Base-by-base conservation (phyloP, 805 yeast genomes). In the Sungouiella blattae region DNA sequence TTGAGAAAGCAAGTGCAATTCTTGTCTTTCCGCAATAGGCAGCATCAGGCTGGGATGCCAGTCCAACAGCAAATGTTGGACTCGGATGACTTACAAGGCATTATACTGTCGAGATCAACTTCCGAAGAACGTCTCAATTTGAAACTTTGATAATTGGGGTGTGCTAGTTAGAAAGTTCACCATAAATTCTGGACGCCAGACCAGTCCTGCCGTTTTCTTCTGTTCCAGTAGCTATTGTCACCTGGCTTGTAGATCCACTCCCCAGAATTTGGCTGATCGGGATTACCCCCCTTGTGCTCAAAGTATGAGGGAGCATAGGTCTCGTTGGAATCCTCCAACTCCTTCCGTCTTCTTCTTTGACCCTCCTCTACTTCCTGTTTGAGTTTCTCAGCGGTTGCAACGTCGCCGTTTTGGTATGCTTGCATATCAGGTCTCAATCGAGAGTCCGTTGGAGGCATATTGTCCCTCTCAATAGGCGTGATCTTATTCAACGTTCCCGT, bases 381-480 rank as follows among this genome's bases (percentile, higher is more conserved):
- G 43, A 77, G 44, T 1, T 43, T 49, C 55, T 91, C 97, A 0
- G 98, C 96, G 35, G 68, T 60, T 14, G 78, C 86, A 8, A 81
- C 62, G 15, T 78, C 65, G 2, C 88, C 93, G 12, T 71, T 55
- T 53, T 87, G 95, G 48, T 87, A 87, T 2, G 67, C 59, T 28
- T 75, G 65, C 52, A 87, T 77, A 57, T 93, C 98, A 0, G 97
- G 98, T 53, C 98, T 75, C 29, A 80, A 60, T 52, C 98, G 76
- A 6, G 96, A 84, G 57, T 93, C 98, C 0, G 93, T 86, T 3
- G 89, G 89, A 5, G 97, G 83, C 26, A 89, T 48, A 2, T 59
- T 35, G 2, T 66, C 83, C 18, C 70, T 43, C 53, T 91, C 97
- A 11, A 91, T 60, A 3, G 56, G 64, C 0, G 96, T 85, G 26